Conservation (phyloP, 805 yeast species). For the Kodamaea hsintzibuensis region DNA sequence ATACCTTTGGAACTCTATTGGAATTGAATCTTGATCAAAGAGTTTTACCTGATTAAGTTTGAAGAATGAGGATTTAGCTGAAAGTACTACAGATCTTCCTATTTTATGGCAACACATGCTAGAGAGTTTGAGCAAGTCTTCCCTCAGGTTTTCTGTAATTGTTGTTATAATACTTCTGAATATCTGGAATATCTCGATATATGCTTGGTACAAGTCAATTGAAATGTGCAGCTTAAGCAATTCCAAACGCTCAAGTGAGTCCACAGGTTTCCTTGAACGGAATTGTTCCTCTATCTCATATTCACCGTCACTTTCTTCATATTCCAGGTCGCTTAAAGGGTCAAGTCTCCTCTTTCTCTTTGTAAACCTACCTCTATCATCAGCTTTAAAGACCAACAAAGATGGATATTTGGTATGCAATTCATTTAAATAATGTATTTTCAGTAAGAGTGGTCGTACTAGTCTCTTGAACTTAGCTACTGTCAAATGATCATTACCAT, state of each 20-base stretch:
- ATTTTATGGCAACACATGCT: slow-evolving; percentile 26
- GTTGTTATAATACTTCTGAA: slow-evolving; percentile 28
- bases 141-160: slow-evolving; percentile 5
- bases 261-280: slow-evolving; percentile 14
- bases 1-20: slow-evolving; percentile 21
- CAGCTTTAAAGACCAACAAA: slow-evolving; percentile 4
- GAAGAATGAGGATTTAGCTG: slow-evolving; percentile 35
- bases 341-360: not conserved
- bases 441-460: slow-evolving; percentile 38
- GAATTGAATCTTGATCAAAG: slow-evolving; percentile 27
- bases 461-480: slow-evolving; percentile 32
- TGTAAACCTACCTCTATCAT: not conserved
- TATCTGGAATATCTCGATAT: slow-evolving; percentile 32
- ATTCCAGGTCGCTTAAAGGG: not conserved
- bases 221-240: slow-evolving; percentile 26
- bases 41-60: slow-evolving; percentile 30
- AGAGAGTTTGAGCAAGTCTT: slow-evolving; percentile 17
- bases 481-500: not conserved
- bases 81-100: slow-evolving; percentile 36
- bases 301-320: not conserved
- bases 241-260: slow-evolving; percentile 24
- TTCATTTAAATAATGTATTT: slow-evolving; percentile 36
- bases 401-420: slow-evolving; percentile 27
- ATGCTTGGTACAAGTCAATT: slow-evolving; percentile 28
- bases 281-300: not conserved